Conservation (phyloP, 2,329 filamentous ascomycete species). For the Diaporthe sp. region DNA sequence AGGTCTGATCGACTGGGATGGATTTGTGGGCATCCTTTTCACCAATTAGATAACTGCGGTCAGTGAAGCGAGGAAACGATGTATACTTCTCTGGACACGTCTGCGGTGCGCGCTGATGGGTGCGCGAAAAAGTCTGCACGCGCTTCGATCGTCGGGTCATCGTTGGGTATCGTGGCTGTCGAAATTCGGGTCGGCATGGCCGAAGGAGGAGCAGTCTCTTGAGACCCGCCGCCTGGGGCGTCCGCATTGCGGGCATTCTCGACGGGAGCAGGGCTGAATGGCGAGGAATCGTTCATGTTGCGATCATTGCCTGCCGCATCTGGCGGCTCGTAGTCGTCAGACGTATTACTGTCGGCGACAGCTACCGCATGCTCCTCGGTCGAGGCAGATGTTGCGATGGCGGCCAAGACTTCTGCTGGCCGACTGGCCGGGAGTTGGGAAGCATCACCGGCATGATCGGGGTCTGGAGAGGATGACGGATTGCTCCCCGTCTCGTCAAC, state of each 20-base stretch:
- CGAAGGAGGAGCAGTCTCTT: constrained; percentile 39
- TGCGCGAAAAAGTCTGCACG: constrained; percentile 41
- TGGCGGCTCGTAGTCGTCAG: constrained; percentile 71
- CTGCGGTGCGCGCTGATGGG: constrained; percentile 38
- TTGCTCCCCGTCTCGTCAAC: background rate
- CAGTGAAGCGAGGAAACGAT: constrained; percentile 46
- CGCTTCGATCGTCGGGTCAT: constrained; percentile 45
- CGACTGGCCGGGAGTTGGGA: background rate
- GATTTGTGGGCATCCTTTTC: constrained; percentile 42
- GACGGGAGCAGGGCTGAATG: constrained; percentile 43
- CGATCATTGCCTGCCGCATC: constrained; percentile 51
- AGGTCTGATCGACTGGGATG: constrained; percentile 37
- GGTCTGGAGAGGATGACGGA: background rate
- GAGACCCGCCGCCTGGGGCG: constrained; percentile 46
- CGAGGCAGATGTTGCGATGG: background rate
- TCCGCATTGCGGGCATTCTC: constrained; percentile 48
- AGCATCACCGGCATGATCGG: background rate
- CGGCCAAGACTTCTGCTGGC: constrained; percentile 15
- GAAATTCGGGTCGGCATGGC: constrained; percentile 52
- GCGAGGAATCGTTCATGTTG: constrained; percentile 41
- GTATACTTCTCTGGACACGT: constrained; percentile 60
- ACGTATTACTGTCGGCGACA: constrained; percentile 48
- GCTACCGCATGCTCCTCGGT: background rate
- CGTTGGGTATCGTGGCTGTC: constrained; percentile 45
- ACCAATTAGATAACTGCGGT: constrained; percentile 44